Conservation (phyloP, 2,329 filamentous ascomycete species). For the Pestalotiopsis fici region DNA sequence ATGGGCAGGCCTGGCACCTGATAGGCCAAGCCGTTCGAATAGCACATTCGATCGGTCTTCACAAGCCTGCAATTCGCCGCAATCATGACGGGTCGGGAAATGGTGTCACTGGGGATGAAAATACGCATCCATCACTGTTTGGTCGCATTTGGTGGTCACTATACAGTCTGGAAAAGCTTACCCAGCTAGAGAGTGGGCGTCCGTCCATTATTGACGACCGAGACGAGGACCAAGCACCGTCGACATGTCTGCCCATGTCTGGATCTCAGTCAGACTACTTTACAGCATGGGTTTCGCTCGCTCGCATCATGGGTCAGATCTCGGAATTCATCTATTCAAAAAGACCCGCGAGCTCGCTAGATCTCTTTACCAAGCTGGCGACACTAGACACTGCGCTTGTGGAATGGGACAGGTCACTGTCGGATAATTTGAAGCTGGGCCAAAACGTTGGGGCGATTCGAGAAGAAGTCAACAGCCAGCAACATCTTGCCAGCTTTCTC, state of each 20-base stretch:
- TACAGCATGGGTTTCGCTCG: constrained; percentile 15
- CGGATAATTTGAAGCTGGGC: constrained; percentile 6
- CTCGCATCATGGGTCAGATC: constrained; percentile 16
- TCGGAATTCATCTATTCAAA: constrained; percentile 15
- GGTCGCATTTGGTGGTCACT: constrained; percentile 19
- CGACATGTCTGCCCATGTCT: background rate
- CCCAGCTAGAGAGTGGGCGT: constrained; percentile 23
- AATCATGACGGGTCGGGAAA: background rate
- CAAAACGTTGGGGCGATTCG: constrained; percentile 8
- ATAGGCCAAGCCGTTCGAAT: constrained; percentile 23
- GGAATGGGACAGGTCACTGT: constrained; percentile 16
- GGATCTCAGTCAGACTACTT: constrained; percentile 12
- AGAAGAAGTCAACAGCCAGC: background rate
- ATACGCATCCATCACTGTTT: background rate
- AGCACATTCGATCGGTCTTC: constrained; percentile 25
- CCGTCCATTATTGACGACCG: constrained; percentile 20
- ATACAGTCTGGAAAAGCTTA: constrained; percentile 21
- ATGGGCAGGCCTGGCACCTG: constrained; percentile 26
- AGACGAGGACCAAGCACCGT: constrained; percentile 13
- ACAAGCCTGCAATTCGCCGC: constrained; percentile 8
- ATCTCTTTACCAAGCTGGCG: constrained; percentile 9
- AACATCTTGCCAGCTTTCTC: constrained; percentile 3
- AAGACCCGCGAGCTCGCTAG: constrained; percentile 6
- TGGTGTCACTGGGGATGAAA: background rate
- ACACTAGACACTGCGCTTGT: constrained; percentile 16